Conservation (phyloP, 768 basidiomycete genomes). For the Russula foetens region DNA sequence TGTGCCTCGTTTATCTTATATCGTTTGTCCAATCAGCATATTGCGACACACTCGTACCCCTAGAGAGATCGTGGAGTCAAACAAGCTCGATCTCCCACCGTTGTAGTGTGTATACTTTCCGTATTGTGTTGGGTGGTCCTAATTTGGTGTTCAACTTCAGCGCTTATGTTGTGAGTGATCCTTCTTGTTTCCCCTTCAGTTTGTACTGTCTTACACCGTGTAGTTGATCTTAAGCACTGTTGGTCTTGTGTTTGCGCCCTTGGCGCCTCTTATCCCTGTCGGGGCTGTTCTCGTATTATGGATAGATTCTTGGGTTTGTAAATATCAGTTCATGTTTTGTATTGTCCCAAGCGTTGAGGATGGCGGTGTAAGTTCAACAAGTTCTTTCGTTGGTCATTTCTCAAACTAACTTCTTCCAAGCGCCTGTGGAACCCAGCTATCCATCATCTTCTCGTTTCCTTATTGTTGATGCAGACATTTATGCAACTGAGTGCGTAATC, state of each 20-base stretch:
- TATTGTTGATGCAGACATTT: slow-evolving; percentile 79
- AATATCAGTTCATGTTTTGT: slow-evolving; percentile 96
- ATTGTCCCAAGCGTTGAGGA: no score
- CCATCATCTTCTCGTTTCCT: slow-evolving; percentile 75
- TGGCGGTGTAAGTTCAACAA: no score
- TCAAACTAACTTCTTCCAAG: slow-evolving; percentile 31
- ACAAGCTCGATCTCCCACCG: slow-evolving; percentile 76
- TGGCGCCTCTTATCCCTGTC: no score
- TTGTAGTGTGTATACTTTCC: slow-evolving; percentile 60
- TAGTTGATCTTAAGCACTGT: no score
- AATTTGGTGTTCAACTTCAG: slow-evolving; percentile 24
- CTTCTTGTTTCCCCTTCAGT: background rate
- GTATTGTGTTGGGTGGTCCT: background rate
- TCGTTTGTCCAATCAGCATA: slow-evolving; percentile 35
- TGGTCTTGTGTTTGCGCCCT: no score
- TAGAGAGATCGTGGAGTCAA: no score
- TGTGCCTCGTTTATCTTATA: no score
- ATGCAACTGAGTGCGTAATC: slow-evolving; percentile 82
- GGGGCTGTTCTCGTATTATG: slow-evolving; percentile 83
- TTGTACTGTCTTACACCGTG: slow-evolving; percentile 3
- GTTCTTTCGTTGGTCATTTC: slow-evolving; percentile 54
- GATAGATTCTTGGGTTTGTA: slow-evolving; percentile 82
- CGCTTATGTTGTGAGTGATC: slow-evolving; percentile 47
- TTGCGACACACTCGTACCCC: slow-evolving; percentile 71
- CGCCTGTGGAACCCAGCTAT: slow-evolving; percentile 90